Base-by-base conservation (phyloP, 2,329 filamentous ascomycete genomes). In the Colletotrichum navitas region DNA sequence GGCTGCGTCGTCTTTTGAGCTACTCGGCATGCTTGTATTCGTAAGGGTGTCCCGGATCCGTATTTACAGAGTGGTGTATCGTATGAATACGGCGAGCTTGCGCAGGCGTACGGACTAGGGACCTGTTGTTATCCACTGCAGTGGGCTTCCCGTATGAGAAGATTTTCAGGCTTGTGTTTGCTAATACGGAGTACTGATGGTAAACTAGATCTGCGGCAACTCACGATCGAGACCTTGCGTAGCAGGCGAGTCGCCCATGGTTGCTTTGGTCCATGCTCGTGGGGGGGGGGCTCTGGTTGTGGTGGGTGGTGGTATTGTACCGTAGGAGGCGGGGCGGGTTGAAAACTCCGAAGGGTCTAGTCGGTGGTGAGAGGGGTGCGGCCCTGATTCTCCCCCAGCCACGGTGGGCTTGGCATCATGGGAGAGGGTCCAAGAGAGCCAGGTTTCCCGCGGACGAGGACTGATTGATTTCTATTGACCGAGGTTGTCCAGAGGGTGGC, bases 291-390 rank as follows among this genome's bases (percentile, higher is more conserved):
- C 60, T 72, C 69, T 64, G 24, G 26, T 59, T 52, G 64, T 66
- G 58, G 65, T 63, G 66, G 69, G 59, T 64, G 59, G 21, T 45
- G 16, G 41, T 45, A n/a, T 36, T 11, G 34, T 36, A 36, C 34
- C 34, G 34, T 10, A 36, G 18, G 43, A 47, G 45, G 45, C 45
- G 69, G 68, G 69, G 60, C 69, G 54, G 65, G 39, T 69, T 63
- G 69, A 72, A 72, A 72, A 72, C 69, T 69, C 69, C 69, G 69
- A 72, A 72, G 66, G 59, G 69, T 72, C 65, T 68, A 65, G 18
- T 63, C 59, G 63, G 59, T 71, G 68, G 16, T 63, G 68, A 68
- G 68, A 63, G 34, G 39, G 68, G 59, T 58, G 65, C 63, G 68
- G 69, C 66, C 52, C 59, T 69, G 59, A 63, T 55, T 64, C 59